These are phyloP conservation scores for Leptographium wingfieldii DNA, from an alignment of 2,329 filamentous ascomycete species.

Conservation along the genomic window DNA sequence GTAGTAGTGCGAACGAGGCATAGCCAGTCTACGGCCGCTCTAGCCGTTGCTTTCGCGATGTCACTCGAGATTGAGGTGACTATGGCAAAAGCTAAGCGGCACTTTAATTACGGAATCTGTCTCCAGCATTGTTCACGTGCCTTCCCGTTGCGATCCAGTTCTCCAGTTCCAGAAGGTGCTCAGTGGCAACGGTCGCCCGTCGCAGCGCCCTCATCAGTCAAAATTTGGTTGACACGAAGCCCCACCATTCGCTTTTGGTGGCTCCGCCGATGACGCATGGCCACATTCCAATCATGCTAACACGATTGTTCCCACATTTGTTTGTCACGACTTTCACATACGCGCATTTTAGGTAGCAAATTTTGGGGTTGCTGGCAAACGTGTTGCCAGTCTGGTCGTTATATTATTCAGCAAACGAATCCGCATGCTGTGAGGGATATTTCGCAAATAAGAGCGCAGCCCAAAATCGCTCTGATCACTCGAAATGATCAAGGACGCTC, in stretches of 20 bases:
- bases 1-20: constrained; percentile 51
- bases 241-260: neutral
- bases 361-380: neutral
- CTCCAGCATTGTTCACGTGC: neutral
- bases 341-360: neutral
- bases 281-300: too few species aligned
- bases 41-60: neutral
- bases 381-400: neutral
- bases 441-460: neutral
- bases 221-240: neutral
- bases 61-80: neutral
- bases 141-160: neutral
- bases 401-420: neutral
- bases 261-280: neutral
- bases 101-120: neutral
- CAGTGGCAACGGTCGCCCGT: neutral
- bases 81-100: neutral
- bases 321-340: too few species aligned
- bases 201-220: neutral
- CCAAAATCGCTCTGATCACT: neutral
- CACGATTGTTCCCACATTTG: too few species aligned
- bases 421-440: neutral
- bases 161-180: neutral
- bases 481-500: neutral
- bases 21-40: constrained; percentile 21